A percentile compares a stretch with the other conserved stretches of the same genome.
phyloP scores from a whole-genome alignment of 371 early-diverging fungal species.

The Zancudomyces culisetae region DNA sequence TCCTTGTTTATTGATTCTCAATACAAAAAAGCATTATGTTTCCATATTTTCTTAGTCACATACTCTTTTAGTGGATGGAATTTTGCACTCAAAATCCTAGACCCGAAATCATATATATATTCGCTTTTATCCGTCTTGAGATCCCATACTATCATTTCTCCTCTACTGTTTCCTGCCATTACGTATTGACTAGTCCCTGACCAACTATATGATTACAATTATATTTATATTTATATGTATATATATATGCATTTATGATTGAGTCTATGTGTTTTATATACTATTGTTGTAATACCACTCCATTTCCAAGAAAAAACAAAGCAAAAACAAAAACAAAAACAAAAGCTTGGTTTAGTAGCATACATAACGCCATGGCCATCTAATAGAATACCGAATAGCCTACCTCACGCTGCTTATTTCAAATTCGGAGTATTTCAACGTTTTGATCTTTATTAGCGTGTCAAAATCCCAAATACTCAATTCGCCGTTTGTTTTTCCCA shows the following conservation, averaged over 20 bases:
- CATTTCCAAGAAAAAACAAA: background rate
- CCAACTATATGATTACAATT: slow-evolving; percentile 30
- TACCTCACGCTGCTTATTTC: slow-evolving; percentile 60
- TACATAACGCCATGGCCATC: too few relatives aligned
- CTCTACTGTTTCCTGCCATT: slow-evolving; percentile 48
- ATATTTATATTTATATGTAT: background rate
- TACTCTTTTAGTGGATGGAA: background rate
- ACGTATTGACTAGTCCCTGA: slow-evolving; percentile 45
- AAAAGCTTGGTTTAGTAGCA: too few relatives aligned
- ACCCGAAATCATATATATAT: background rate
- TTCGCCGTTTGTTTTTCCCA: slow-evolving; percentile 62
- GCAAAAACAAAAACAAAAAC: background rate
- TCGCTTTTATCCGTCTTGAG: slow-evolving; percentile 18
- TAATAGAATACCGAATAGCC: background rate
- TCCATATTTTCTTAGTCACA: background rate
- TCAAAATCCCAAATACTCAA: slow-evolving; percentile 77
- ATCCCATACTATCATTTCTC: slow-evolving; percentile 82
- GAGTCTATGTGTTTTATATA: background rate
- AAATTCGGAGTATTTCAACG: slow-evolving; percentile 47
- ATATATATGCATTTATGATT: background rate
- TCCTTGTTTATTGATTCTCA: background rate
- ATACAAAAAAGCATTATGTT: background rate
- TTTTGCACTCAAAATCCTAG: background rate
- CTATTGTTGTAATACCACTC: too few relatives aligned
- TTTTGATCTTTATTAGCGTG: slow-evolving; percentile 50